These are phyloP conservation scores for Castanospermum australe DNA, from an alignment of 306 rosid genomes.

Conservation along the genomic window DNA sequence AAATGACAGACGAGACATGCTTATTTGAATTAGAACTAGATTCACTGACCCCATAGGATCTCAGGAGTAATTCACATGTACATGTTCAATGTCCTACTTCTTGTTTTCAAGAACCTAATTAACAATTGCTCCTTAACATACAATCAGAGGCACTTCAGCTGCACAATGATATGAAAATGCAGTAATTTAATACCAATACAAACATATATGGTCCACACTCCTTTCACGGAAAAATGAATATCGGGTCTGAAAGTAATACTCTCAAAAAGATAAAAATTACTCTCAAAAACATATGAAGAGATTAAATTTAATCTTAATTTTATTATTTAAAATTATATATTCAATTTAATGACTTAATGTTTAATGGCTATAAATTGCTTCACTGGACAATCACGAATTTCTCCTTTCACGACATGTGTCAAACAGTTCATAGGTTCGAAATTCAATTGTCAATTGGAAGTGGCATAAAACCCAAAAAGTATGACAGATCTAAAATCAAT, in stretches of 20 bases:
- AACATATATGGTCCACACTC: background rate
- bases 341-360: no score
- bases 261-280: no score
- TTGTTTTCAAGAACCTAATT: background rate
- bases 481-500: background rate
- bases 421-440: background rate
- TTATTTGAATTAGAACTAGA: background rate
- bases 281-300: no score
- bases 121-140: no score
- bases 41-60: background rate
- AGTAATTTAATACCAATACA: background rate
- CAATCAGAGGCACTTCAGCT: no score
- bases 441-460: background rate
- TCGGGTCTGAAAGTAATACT: no score
- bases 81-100: background rate
- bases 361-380: no score
- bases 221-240: no score
- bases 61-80: background rate
- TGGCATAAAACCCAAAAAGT: background rate
- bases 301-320: no score
- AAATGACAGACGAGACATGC: background rate
- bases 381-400: no score
- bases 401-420: background rate
- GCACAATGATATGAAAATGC: background rate
- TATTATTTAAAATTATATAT: no score